phyloP scores from a whole-genome alignment of 805 yeast genomes.

The Pichia cephalocereana region DNA sequence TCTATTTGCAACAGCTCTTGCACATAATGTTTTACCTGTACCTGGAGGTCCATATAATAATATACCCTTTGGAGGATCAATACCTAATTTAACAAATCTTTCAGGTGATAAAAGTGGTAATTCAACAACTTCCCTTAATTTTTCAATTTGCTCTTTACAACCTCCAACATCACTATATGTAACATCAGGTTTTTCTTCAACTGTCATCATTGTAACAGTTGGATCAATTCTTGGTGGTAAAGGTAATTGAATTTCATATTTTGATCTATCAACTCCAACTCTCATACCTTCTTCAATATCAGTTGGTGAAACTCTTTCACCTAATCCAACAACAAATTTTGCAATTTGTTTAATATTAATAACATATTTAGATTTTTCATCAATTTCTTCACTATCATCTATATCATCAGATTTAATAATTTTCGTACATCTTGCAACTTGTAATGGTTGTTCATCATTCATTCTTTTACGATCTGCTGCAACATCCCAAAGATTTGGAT shows the following conservation, averaged over 20 bases:
- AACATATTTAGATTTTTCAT: slow-evolving; percentile 84
- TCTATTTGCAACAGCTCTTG: slow-evolving; percentile 98
- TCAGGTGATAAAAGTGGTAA: slow-evolving; percentile 91
- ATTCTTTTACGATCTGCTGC: slow-evolving; percentile 91
- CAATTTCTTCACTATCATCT: slow-evolving; percentile 30
- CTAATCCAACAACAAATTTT: slow-evolving; percentile 92
- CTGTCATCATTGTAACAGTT: slow-evolving; percentile 98
- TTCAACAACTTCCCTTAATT: slow-evolving; percentile 92
- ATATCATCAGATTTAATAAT: slow-evolving; percentile 60
- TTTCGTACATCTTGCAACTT: slow-evolving; percentile 97
- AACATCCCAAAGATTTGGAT: slow-evolving; percentile 96
- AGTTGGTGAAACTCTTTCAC: slow-evolving; percentile 95
- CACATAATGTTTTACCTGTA: slow-evolving; percentile 96
- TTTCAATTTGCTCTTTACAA: slow-evolving; percentile 96
- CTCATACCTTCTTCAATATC: slow-evolving; percentile 99
- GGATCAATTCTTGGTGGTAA: slow-evolving; percentile 98
- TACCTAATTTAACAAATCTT: slow-evolving; percentile 91
- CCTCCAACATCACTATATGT: slow-evolving; percentile 99
- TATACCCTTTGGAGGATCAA: slow-evolving; percentile 98
- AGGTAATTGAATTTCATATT: slow-evolving; percentile 94
- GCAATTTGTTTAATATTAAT: slow-evolving; percentile 97
- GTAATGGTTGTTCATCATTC: slow-evolving; percentile 91
- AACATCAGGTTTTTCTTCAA: slow-evolving; percentile 98
- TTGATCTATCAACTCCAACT: slow-evolving; percentile 96
- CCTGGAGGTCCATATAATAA: slow-evolving; percentile 97